Percentiles rank a stretch among this genome's conserved stretches.
phyloP scores from a whole-genome alignment of 2,329 filamentous ascomycete species.

The Aspergillus neoniger region DNA sequence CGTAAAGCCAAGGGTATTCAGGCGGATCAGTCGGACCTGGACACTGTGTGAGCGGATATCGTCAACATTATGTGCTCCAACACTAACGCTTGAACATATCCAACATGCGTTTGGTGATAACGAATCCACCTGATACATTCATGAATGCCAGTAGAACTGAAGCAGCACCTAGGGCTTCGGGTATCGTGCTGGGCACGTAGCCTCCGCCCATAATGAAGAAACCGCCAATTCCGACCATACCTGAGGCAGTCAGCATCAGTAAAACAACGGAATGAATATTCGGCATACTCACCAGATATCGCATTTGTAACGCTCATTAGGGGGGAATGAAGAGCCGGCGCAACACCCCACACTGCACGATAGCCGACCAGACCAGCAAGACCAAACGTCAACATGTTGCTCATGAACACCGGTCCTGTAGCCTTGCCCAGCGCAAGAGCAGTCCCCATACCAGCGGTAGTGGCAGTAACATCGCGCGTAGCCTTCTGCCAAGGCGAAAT shows the following conservation, averaged over 20 bases:
- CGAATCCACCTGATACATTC: conserved; percentile 85
- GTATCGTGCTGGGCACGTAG: conserved; percentile 73
- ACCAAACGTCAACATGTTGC: conserved; percentile 81
- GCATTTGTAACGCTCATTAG: conserved; percentile 94
- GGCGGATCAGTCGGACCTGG: conserved; percentile 76
- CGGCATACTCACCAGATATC: conserved; percentile 65
- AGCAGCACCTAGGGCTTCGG: conserved; percentile 73
- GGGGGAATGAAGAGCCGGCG: conserved; percentile 80
- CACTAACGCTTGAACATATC: conserved; percentile 78
- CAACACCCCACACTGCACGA: conserved; percentile 83
- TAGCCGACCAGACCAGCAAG: conserved; percentile 85
- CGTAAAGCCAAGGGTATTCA: conserved; percentile 87
- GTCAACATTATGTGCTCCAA: background rate
- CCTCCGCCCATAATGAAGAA: conserved; percentile 88
- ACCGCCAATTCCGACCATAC: conserved; percentile 85
- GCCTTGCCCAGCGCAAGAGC: conserved; percentile 76
- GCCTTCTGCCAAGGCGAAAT: conserved; percentile 82
- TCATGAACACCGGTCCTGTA: conserved; percentile 83
- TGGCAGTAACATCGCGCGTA: conserved; percentile 70
- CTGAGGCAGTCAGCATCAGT: conserved; percentile 35
- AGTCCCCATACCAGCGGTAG: conserved; percentile 77
- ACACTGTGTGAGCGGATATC: conserved; percentile 32
- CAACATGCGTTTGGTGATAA: conserved; percentile 90
- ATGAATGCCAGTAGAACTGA: conserved; percentile 85
- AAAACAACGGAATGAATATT: background rate